These are phyloP conservation scores for Echria macrotheca DNA, from an alignment of 495 filamentous ascomycete genomes.

Conservation along the genomic window DNA sequence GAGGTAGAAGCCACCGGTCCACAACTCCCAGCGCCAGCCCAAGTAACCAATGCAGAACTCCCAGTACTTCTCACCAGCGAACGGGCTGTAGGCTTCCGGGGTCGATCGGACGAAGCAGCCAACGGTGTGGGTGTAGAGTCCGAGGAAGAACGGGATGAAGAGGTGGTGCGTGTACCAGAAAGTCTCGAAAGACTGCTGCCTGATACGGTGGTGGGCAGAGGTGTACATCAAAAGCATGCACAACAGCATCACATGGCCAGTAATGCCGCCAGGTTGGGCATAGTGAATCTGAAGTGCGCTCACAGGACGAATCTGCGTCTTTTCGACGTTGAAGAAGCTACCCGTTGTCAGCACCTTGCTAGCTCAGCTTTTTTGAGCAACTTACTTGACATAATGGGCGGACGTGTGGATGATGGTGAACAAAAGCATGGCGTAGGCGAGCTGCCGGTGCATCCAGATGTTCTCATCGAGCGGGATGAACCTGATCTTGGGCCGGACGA, in stretches of 20 bases:
- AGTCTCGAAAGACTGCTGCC: conserved; percentile 94
- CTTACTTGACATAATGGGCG: conserved; percentile 94
- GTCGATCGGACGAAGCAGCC: conserved; percentile 92
- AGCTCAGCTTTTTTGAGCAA: too few species aligned
- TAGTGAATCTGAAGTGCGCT: conserved; percentile 93
- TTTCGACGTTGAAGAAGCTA: conserved; percentile 95
- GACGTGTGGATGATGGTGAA: conserved; percentile 73
- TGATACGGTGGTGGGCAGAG: conserved; percentile 85
- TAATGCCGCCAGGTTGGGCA: conserved; percentile 80
- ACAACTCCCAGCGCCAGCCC: conserved; percentile 95
- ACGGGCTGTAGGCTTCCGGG: conserved; percentile 66
- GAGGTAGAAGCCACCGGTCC: conserved; percentile 81
- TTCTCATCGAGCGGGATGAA: conserved; percentile 92
- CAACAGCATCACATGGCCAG: conserved; percentile 94
- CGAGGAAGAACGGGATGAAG: conserved; percentile 91
- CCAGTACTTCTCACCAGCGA: conserved; percentile 79
- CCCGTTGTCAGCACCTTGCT: too few species aligned
- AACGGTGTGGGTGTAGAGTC: conserved; percentile 90
- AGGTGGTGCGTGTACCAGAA: conserved; percentile 99
- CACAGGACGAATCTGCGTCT: conserved; percentile 70
- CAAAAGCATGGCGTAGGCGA: conserved; percentile 81
- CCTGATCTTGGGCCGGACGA: conserved; percentile 77
- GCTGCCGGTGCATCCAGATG: conserved; percentile 94
- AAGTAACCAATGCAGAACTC: conserved; percentile 91
- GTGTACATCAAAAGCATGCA: conserved; percentile 99